phyloP scores from a whole-genome alignment of 2,329 filamentous ascomycete species.

The Pseudogymnoascus sp. region DNA sequence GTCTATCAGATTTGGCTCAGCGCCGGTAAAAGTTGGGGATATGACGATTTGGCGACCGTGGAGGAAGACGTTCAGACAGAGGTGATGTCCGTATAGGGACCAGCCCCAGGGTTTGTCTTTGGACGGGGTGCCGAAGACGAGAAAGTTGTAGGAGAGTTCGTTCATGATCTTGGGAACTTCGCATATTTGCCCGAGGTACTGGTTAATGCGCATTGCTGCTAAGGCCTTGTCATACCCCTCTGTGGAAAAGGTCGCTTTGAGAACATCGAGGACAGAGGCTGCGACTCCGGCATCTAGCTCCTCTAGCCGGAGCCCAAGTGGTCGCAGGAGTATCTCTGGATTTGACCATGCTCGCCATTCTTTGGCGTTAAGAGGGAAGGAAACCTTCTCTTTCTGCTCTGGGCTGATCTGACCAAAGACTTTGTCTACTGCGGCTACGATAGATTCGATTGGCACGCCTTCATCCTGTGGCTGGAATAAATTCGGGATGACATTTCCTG shows the following conservation, averaged over 20 bases:
- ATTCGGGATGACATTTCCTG: conserved; percentile 30
- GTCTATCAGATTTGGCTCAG: conserved; percentile 55
- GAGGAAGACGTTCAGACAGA: conserved; percentile 64
- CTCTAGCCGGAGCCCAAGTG: conserved; percentile 12
- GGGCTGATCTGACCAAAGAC: conserved; percentile 8
- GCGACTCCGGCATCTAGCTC: conserved; percentile 8
- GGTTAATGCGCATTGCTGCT: conserved; percentile 11
- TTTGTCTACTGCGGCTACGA: conserved; percentile 41
- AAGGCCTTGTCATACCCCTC: conserved; percentile 14
- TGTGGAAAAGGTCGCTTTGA: conserved; percentile 13
- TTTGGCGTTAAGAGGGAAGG: conserved; percentile 51
- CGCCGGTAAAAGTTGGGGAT: conserved; percentile 68
- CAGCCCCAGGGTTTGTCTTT: conserved; percentile 13
- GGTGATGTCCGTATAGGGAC: conserved; percentile 61
- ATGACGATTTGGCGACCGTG: conserved; percentile 56
- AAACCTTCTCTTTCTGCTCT: conserved; percentile 26
- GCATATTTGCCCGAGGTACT: conserved; percentile 14
- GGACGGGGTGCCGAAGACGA: conserved; percentile 14
- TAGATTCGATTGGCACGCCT: conserved; percentile 15
- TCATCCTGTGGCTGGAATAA: conserved; percentile 19
- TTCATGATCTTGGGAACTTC: conserved; percentile 12
- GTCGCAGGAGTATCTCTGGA: conserved; percentile 13
- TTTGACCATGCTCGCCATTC: conserved; percentile 17
- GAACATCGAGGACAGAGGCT: conserved; percentile 9
- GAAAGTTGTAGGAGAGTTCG: conserved; percentile 14